Evolutionary conservation across 1,284 basidiomycete species (phyloP).

Genomic region (Filobasidium uniguttulatum): DNA sequence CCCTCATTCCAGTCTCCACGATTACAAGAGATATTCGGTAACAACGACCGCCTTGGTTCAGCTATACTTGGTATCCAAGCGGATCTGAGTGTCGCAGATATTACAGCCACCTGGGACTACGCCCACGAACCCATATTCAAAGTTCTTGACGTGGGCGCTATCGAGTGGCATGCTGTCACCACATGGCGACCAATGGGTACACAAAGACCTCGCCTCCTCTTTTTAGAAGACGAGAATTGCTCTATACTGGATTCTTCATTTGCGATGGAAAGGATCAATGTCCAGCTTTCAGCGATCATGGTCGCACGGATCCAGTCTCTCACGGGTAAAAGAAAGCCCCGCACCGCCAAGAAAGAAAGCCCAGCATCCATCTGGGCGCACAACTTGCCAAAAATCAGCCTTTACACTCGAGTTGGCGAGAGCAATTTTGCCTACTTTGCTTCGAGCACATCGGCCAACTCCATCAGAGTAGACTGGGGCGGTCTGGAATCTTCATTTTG

Average conservation of each 20-base stretch:
- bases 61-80: not conserved
- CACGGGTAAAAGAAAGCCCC: not conserved
- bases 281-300: not conserved
- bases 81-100: not conserved
- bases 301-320: not conserved
- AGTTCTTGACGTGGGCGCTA: conserved; percentile 13
- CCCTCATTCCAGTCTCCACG: conserved; percentile 21
- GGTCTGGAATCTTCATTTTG: not conserved
- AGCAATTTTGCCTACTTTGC: too few species aligned
- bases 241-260: conserved; percentile 22
- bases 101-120: not conserved
- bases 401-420: not conserved
- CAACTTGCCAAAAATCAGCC: not conserved
- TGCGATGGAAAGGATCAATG: conserved; percentile 12
- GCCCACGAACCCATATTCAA: not conserved
- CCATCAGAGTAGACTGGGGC: not conserved
- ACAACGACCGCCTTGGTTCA: not conserved
- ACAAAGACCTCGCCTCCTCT: conserved; percentile 25
- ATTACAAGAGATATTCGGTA: not conserved
- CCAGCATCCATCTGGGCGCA: not conserved
- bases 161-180: conserved; percentile 24
- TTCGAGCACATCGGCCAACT: not conserved
- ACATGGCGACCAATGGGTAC: conserved; percentile 29
- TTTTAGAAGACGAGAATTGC: conserved; percentile 28
- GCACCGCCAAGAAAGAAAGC: not conserved